A percentile compares a stretch with the other conserved stretches of the same genome.
Conservation (phyloP, 768 basidiomycete species). For the Cyathus striatus region DNA sequence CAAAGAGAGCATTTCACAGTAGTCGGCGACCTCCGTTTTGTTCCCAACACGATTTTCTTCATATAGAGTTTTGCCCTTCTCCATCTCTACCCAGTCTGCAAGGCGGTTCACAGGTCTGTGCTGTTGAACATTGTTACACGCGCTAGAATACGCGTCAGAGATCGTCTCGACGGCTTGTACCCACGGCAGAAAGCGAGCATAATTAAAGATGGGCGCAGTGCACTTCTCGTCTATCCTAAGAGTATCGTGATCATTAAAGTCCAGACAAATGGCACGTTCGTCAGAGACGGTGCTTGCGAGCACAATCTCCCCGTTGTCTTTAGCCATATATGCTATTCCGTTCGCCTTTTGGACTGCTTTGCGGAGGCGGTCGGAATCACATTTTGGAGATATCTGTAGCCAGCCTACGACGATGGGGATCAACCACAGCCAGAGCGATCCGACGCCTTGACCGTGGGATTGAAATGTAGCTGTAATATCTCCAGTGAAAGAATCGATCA, state of each 20-base stretch:
- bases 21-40: neutral
- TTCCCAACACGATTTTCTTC: neutral
- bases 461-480: conserved; percentile 15
- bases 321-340: conserved; percentile 20
- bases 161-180: conserved; percentile 17
- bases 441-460: conserved; percentile 32
- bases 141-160: conserved; percentile 14
- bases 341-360: conserved; percentile 25
- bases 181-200: conserved; percentile 24
- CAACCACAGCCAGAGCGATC: conserved; percentile 42
- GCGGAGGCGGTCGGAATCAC: conserved; percentile 23
- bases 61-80: neutral
- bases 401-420: conserved; percentile 38
- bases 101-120: conserved; percentile 13
- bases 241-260: conserved; percentile 6
- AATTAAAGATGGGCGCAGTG: conserved; percentile 24
- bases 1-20: too few species aligned
- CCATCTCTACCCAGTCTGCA: conserved; percentile 11
- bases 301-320: conserved; percentile 1
- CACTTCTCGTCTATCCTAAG: conserved; percentile 15
- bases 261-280: conserved; percentile 13
- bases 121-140: conserved; percentile 10
- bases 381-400: conserved; percentile 38
- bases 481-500: conserved; percentile 20
- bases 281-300: conserved; percentile 7